Evolutionary conservation across 495 filamentous ascomycete genomes (phyloP).

Genomic region (Lophiostoma macrostomum): DNA sequence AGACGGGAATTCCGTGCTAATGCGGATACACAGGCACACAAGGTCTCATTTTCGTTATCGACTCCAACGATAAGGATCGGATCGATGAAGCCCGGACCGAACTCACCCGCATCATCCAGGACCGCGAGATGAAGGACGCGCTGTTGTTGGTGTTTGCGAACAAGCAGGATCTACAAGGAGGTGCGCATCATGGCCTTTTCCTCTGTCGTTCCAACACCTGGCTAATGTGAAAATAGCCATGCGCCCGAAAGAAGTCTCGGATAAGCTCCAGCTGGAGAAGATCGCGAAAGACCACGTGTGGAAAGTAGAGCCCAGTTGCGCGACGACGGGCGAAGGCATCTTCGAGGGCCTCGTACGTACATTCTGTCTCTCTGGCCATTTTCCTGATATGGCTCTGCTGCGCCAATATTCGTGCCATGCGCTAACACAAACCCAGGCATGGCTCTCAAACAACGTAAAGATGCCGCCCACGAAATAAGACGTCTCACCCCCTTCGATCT

Average conservation of each 20-base stretch:
- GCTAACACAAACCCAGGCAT: conserved; percentile 53
- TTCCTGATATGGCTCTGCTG: too few species aligned
- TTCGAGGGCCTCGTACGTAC: conserved; percentile 81
- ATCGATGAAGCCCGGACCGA: conserved; percentile 89
- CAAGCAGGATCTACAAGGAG: conserved; percentile 88
- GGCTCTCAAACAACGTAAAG: conserved; percentile 94
- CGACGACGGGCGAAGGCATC: conserved; percentile 88
- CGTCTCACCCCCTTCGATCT: neutral
- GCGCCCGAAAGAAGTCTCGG: conserved; percentile 81
- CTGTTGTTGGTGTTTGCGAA: conserved; percentile 94
- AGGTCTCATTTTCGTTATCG: conserved; percentile 96
- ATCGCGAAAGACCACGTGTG: conserved; percentile 84
- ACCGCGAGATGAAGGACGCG: conserved; percentile 97
- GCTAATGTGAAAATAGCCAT: conserved; percentile 42
- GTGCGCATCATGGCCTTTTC: conserved; percentile 44
- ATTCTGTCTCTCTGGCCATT: neutral
- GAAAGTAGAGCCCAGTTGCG: conserved; percentile 95
- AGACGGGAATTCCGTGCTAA: too few species aligned
- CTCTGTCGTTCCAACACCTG: too few species aligned
- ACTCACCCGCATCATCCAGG: conserved; percentile 91
- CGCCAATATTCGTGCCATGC: too few species aligned
- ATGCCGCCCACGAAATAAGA: conserved; percentile 31
- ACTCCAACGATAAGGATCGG: conserved; percentile 79
- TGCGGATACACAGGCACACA: conserved; percentile 67
- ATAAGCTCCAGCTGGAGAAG: conserved; percentile 76